phyloP scores from a whole-genome alignment of 1,284 basidiomycete species.

The Peniophora sp. region DNA sequence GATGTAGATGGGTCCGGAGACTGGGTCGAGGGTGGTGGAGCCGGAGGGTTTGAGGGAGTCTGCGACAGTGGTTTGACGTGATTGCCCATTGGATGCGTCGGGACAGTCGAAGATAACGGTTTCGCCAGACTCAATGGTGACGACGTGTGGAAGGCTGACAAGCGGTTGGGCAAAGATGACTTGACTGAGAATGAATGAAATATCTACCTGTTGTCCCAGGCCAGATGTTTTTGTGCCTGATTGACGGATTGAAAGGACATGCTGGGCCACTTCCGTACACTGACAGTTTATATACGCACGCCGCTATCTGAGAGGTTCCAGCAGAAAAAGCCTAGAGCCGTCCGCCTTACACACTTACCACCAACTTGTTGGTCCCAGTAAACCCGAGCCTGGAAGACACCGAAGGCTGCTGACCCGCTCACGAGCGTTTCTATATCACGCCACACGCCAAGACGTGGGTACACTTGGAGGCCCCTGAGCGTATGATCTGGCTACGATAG shows the following conservation, averaged over 20 bases:
- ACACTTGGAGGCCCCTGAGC: too few species aligned
- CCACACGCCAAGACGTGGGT: neutral
- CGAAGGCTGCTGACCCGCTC: neutral
- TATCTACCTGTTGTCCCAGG: slow-evolving; percentile 49
- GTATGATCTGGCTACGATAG: too few species aligned
- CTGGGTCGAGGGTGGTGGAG: slow-evolving; percentile 44
- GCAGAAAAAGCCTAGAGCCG: neutral
- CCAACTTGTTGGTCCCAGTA: neutral
- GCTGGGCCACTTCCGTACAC: neutral
- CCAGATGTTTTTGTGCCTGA: slow-evolving; percentile 40
- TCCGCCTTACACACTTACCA: neutral
- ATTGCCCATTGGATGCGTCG: slow-evolving; percentile 58
- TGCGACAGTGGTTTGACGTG: slow-evolving; percentile 30
- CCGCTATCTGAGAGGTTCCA: neutral
- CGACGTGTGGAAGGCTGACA: slow-evolving; percentile 39
- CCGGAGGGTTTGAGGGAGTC: slow-evolving; percentile 29
- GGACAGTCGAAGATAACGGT: slow-evolving; percentile 51
- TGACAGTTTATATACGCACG: neutral
- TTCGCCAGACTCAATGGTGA: slow-evolving; percentile 43
- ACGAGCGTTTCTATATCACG: neutral
- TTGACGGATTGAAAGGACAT: slow-evolving; percentile 50
- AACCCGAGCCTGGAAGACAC: neutral
- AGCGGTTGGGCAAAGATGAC: neutral
- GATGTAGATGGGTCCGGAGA: slow-evolving; percentile 50
- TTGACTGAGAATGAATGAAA: neutral